phyloP scores from a whole-genome alignment of 331 rosid genomes.

The Malus hybrid region DNA sequence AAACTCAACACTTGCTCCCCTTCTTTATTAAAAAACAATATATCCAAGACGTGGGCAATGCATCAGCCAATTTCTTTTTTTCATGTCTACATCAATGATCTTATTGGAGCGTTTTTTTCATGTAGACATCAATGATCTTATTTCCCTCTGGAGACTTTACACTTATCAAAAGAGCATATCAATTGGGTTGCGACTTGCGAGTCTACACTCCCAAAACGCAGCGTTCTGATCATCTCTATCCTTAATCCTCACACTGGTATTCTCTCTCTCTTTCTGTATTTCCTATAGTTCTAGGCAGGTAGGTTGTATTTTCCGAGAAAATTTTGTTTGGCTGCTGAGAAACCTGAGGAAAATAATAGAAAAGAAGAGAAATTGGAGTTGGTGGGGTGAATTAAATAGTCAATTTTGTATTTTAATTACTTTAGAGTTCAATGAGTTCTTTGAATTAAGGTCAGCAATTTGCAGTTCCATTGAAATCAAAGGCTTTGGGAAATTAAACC shows the following conservation, averaged over 20 bases:
- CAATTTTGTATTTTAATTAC: not conserved
- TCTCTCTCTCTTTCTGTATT: not conserved
- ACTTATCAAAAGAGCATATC: not conserved
- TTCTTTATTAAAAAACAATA: too few relatives aligned
- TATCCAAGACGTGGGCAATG: too few relatives aligned
- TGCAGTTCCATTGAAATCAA: not conserved
- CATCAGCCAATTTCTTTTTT: too few relatives aligned
- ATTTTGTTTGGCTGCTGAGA: not conserved
- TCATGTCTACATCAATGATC: too few relatives aligned
- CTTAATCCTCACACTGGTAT: not conserved
- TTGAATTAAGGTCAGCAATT: not conserved
- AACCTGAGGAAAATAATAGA: not conserved
- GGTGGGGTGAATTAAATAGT: not conserved
- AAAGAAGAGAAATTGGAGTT: not conserved
- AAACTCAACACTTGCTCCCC: too few relatives aligned
- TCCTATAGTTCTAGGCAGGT: not conserved
- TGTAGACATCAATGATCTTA: too few relatives aligned
- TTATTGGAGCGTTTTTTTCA: not conserved
- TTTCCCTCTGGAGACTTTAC: not conserved
- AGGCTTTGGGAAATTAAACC: not conserved
- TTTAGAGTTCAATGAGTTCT: not conserved
- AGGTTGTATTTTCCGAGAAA: not conserved
- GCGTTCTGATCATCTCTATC: not conserved
- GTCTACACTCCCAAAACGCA: not conserved
- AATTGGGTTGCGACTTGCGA: not conserved